A percentile compares a stretch with the other conserved stretches of the same genome.
Conservation (phyloP, 257 asterid species). For the Anisodus tanguticus region DNA sequence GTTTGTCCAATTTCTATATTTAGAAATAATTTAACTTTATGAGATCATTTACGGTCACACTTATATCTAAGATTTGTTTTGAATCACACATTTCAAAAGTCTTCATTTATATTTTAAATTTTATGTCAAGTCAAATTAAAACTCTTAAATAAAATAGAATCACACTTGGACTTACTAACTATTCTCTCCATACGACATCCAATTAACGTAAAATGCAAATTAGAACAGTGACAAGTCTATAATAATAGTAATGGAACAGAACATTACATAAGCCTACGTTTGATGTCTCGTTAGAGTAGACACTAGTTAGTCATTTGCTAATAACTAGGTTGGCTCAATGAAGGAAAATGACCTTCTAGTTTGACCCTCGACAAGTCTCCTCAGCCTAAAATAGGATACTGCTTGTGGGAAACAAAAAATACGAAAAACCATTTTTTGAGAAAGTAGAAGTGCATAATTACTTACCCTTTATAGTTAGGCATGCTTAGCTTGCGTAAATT, state of each 20-base stretch:
- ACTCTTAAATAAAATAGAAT: no score
- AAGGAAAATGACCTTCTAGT: neutral
- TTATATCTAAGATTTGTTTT: no score
- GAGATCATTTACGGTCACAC: no score
- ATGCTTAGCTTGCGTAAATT: neutral
- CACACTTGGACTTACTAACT: no score
- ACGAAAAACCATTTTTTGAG: neutral
- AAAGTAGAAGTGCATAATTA: neutral
- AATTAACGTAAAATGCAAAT: neutral
- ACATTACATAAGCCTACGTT: neutral
- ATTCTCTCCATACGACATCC: no score
- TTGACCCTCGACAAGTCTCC: neutral
- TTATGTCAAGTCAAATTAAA: no score
- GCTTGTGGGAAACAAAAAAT: neutral
- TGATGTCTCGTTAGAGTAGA: neutral
- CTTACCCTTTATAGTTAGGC: neutral
- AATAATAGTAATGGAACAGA: neutral
- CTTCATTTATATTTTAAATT: no score
- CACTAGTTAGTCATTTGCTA: neutral
- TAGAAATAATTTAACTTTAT: no score
- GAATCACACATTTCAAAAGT: no score
- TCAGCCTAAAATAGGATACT: neutral
- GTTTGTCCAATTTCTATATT: no score
- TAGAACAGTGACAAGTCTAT: neutral
- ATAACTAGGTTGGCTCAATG: conserved; percentile 14